phyloP scores from a whole-genome alignment of 345 rosid genomes.

The Hirschfeldia incana region DNA sequence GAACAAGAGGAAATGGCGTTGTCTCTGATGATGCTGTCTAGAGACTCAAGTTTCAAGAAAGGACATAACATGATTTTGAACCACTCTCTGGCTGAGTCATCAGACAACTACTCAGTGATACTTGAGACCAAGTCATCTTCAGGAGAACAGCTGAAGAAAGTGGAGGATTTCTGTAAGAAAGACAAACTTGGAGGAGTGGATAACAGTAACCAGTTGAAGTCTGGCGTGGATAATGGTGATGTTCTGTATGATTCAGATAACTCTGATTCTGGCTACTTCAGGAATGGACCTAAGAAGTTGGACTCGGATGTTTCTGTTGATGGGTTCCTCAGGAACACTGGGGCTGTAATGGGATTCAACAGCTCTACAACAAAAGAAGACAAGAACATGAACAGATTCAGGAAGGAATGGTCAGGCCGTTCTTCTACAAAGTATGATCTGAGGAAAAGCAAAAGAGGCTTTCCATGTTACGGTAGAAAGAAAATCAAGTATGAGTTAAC shows the following conservation, averaged over 20 bases:
- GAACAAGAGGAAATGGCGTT: conserved; percentile 77
- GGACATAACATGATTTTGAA: conserved; percentile 38
- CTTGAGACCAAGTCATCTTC: conserved; percentile 68
- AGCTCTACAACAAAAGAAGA: conserved; percentile 40
- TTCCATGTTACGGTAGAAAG: conserved; percentile 39
- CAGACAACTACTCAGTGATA: conserved; percentile 66
- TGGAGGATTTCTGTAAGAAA: conserved; percentile 35
- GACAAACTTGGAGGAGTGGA: conserved; percentile 30
- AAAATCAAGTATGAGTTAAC: conserved; percentile 43
- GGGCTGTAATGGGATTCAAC: conserved; percentile 36
- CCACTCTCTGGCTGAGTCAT: conserved; percentile 57
- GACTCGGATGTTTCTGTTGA: conserved; percentile 58
- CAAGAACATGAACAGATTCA: conserved; percentile 42
- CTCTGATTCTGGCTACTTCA: conserved; percentile 73
- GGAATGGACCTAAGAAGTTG: conserved; percentile 61
- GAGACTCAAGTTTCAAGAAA: conserved; percentile 62
- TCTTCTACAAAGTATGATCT: conserved; percentile 45
- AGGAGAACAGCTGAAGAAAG: conserved; percentile 48
- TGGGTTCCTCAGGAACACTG: conserved; percentile 40
- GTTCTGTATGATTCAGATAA: conserved; percentile 44
- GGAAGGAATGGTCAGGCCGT: conserved; percentile 40
- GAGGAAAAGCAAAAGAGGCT: conserved; percentile 45
- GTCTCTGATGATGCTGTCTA: conserved; percentile 86
- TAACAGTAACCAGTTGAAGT: too few species aligned
- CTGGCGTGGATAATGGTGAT: conserved; percentile 30